phyloP scores from a whole-genome alignment of 1,139 yeast species.

The Blastobotrys buckinghamii region DNA sequence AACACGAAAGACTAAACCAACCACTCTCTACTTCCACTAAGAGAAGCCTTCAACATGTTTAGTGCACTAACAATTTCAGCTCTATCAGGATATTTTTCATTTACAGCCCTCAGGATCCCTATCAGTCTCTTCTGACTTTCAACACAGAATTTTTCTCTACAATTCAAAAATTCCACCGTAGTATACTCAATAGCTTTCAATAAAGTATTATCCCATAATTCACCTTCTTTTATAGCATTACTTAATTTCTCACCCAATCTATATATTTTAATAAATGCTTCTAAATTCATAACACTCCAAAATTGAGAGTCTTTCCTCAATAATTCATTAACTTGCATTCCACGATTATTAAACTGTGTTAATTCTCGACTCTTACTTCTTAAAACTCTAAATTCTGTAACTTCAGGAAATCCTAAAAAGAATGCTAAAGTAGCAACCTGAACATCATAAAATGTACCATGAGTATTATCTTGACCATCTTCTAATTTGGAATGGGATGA shows the following conservation, averaged over 20 bases:
- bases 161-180: neutral
- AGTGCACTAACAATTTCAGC: neutral
- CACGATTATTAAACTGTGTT: neutral
- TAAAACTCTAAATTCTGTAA: neutral
- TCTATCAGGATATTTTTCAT: neutral
- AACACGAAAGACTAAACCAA: no score
- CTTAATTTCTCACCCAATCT: neutral
- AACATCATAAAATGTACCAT: conserved; percentile 3
- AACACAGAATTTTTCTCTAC: neutral
- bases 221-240: neutral
- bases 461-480: conserved; percentile 1
- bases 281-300: conserved; percentile 1
- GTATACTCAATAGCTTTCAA: neutral
- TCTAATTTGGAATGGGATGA: neutral
- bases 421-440: neutral
- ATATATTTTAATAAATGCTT: neutral
- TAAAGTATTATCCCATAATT: neutral
- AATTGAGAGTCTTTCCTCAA: neutral
- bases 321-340: conserved; percentile 1
- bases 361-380: neutral
- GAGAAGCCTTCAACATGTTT: neutral
- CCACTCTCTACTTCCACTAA: neutral
- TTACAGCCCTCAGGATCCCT: no score
- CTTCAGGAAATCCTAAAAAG: neutral
- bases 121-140: neutral